Evolutionary conservation across 2,329 filamentous ascomycete species (phyloP), one percentile per base, ranked within the genome.

Genomic region (Penicillium verrucosum): DNA sequence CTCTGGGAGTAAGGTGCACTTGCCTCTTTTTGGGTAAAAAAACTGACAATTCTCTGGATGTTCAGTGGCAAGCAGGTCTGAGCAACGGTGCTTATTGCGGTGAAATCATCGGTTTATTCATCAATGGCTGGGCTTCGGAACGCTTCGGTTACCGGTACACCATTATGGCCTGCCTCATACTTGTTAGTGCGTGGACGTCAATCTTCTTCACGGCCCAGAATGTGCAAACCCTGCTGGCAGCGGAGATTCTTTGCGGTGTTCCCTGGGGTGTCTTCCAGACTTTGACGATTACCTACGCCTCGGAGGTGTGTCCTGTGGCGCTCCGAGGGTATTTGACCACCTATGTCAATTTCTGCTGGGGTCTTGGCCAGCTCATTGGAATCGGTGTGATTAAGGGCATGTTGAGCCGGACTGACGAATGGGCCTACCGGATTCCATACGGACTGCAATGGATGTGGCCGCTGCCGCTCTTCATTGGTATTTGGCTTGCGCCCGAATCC

Each of bases 381-480:
- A 73, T 80, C 46, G 80, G 79, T 12, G 79, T 81, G 18, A 78
- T 82, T 61, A 78, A 75, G 63, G 69, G 74, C 16, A 79, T 81
- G 77, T 61, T 81, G 18, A 64, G 67, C 23, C 70, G 79, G 27
- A 52, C 68, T 2, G 80, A 80, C 53, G 65, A 81, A 60, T 82
- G 80, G 80, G 74, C 79, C 3, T 82, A 81, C 65, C 72, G 78
- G 1, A 81, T 82, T 55, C 80, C 80, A 0, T 82, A 80, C 59
- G 76, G 74, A 5, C 60, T 82, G 25, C 80, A 82, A 61, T 80
- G 80, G 80, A 80, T 81, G 75, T 82, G 79, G 79, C 80, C 80
- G 1, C 60, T 80, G 37, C 80, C 80, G 2, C 71, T 81, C 5
- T 70, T 79, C 37, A 67, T 81, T 53, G 79, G 75, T 3, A 76